Conservation (phyloP, 2,329 filamentous ascomycete genomes). For the Orbilia ellipsospora region DNA sequence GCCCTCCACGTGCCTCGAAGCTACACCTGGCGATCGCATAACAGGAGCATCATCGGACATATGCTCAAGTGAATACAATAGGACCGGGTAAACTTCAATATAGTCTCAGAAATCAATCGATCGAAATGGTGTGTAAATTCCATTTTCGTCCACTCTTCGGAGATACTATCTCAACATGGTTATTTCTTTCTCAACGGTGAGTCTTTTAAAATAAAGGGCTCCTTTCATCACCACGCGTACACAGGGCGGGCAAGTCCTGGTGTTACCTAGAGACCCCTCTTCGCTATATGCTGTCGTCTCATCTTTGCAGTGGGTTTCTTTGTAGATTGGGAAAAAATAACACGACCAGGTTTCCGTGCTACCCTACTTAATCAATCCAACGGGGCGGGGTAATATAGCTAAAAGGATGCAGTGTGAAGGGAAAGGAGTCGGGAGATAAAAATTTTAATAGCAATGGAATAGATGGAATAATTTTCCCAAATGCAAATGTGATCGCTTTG, state of each 20-base stretch:
- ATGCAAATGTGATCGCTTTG: not conserved
- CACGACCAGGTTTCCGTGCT: too few relatives aligned
- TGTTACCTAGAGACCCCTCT: slow-evolving; percentile 6
- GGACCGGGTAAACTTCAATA: not conserved
- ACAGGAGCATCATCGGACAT: slow-evolving; percentile 12
- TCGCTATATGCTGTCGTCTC: not conserved
- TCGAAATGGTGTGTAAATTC: not conserved
- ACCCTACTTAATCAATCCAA: too few relatives aligned
- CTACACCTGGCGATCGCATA: slow-evolving; percentile 16
- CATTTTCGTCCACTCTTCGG: slow-evolving; percentile 10
- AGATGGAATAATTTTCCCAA: too few relatives aligned
- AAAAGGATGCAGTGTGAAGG: too few relatives aligned
- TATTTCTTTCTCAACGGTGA: slow-evolving; percentile 31
- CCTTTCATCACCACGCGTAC: not conserved
- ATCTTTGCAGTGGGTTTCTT: not conserved
- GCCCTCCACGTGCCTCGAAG: not conserved
- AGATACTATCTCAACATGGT: slow-evolving; percentile 35
- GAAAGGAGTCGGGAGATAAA: too few relatives aligned
- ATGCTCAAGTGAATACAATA: not conserved
- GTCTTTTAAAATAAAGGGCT: not conserved
- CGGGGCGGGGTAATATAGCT: too few relatives aligned
- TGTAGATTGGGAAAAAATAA: too few relatives aligned
- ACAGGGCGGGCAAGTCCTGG: not conserved
- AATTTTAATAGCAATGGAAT: too few relatives aligned
- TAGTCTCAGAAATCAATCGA: not conserved